phyloP scores from a whole-genome alignment of 2,329 filamentous ascomycete genomes.

The Dryadomyces quercus-mongolicae region DNA sequence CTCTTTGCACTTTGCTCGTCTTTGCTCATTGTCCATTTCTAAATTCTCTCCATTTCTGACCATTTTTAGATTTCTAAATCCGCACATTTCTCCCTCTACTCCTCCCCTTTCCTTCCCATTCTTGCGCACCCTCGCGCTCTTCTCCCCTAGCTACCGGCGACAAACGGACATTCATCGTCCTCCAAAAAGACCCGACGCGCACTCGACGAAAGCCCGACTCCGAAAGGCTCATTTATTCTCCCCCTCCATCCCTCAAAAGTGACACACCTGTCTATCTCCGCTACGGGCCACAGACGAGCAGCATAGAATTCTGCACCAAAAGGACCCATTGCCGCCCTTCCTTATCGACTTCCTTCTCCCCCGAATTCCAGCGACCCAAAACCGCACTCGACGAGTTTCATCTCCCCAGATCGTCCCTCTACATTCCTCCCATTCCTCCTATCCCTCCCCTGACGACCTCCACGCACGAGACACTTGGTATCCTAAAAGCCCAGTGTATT shows the following conservation, averaged over 20 bases:
- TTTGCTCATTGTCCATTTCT: no score
- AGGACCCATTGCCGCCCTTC: not conserved
- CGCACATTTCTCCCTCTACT: not conserved
- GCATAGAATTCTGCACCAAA: not conserved
- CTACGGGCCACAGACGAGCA: not conserved
- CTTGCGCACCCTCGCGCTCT: no score
- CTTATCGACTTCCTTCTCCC: not conserved
- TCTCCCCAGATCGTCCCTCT: not conserved
- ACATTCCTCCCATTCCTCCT: not conserved
- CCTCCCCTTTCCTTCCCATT: not conserved
- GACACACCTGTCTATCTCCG: not conserved
- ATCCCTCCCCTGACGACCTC: not conserved
- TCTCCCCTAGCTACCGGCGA: not conserved
- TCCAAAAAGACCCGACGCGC: not conserved
- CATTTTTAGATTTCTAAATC: not conserved
- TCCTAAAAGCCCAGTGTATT: not conserved
- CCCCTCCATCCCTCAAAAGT: no score
- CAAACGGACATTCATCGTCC: not conserved
- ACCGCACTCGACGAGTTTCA: not conserved
- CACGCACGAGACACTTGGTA: not conserved
- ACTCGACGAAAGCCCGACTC: not conserved
- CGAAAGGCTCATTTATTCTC: not conserved
- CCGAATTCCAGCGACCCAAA: not conserved
- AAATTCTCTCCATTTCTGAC: not conserved
- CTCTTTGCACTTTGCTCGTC: no score